A percentile compares a stretch with the other conserved stretches of the same genome.
phyloP scores from a whole-genome alignment of 1,284 basidiomycete species.

The Ustilago sp. region DNA sequence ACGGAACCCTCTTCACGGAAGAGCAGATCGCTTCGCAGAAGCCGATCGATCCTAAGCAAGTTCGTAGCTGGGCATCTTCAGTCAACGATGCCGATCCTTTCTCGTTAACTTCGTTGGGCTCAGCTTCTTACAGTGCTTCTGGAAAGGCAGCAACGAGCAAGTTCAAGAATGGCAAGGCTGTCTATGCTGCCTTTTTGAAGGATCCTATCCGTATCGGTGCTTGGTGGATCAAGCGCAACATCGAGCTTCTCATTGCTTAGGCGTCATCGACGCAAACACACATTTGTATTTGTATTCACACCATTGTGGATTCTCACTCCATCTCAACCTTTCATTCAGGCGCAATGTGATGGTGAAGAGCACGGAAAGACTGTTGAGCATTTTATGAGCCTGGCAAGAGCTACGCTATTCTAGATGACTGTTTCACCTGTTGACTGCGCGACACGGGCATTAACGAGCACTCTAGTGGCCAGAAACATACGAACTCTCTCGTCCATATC shows the following conservation, averaged over 20 bases:
- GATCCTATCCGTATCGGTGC: constrained; percentile 40
- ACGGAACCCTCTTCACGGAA: constrained; percentile 68
- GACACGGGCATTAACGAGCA: neutral
- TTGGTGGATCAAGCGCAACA: constrained; percentile 51
- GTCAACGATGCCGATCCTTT: constrained; percentile 45
- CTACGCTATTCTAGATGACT: neutral
- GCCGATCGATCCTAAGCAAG: constrained; percentile 31
- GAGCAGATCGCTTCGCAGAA: constrained; percentile 63
- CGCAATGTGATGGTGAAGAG: neutral
- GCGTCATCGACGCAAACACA: neutral
- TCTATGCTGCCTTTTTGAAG: constrained; percentile 40
- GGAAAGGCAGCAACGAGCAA: constrained; percentile 28
- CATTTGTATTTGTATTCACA: neutral
- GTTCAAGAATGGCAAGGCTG: constrained; percentile 19
- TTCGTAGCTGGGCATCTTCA: constrained; percentile 46
- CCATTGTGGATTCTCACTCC: neutral
- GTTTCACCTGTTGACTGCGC: neutral
- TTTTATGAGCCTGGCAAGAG: neutral
- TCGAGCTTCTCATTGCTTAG: constrained; percentile 46
- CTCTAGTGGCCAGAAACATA: constrained; percentile 17
- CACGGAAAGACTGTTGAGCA: neutral
- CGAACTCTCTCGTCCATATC: constrained; percentile 17
- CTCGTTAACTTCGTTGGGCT: constrained; percentile 12
- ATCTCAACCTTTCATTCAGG: constrained; percentile 6
- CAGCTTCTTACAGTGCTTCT: constrained; percentile 19